phyloP scores from a whole-genome alignment of 1,284 basidiomycete genomes.

The Salmacisia buchloeana region DNA sequence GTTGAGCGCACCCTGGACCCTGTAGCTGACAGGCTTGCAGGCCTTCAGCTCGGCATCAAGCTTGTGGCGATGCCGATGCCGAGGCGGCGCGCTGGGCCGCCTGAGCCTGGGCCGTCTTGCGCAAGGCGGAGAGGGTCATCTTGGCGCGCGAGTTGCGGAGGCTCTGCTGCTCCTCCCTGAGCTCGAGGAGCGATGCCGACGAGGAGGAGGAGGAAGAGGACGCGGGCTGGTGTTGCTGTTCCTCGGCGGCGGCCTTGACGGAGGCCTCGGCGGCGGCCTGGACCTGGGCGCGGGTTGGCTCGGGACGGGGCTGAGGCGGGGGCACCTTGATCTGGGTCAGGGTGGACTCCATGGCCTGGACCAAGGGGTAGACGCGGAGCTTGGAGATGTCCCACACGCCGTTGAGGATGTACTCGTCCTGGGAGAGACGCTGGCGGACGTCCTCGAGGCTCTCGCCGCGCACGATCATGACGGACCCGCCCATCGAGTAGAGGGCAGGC shows the following conservation, averaged over 20 bases:
- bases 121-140: conserved; percentile 2
- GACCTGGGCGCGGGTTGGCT: neutral
- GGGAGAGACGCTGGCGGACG: conserved; percentile 20
- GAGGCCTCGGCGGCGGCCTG: neutral
- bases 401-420: conserved; percentile 32
- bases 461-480: conserved; percentile 28
- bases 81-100: neutral
- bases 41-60: no score
- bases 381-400: conserved; percentile 27
- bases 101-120: conserved; percentile 5
- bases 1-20: no score
- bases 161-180: neutral
- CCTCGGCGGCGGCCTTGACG: neutral
- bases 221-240: neutral
- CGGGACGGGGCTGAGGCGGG: conserved; percentile 8
- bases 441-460: conserved; percentile 32
- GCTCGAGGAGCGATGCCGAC: neutral
- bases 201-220: neutral
- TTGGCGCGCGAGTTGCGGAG: neutral
- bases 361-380: conserved; percentile 30
- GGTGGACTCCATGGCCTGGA: conserved; percentile 19
- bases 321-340: conserved; percentile 6
- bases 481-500: conserved; percentile 22
- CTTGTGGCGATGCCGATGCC: neutral
- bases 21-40: no score